phyloP scores from a whole-genome alignment of 2,329 filamentous ascomycete species.

The Pseudocercospora pini-densiflorae region DNA sequence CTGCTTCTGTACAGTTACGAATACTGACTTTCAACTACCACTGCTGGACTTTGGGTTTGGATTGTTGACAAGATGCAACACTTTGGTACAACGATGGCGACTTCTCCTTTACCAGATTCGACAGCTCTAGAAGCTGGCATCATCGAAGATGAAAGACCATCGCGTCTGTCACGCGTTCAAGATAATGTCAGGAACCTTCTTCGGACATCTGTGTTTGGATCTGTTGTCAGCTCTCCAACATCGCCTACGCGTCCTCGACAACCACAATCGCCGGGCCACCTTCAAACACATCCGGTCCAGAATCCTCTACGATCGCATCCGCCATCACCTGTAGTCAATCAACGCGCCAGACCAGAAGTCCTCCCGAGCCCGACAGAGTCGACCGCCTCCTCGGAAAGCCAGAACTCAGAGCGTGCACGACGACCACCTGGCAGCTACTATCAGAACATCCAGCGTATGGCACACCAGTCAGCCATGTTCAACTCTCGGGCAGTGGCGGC shows the following conservation, averaged over 20 bases:
- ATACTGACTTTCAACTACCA: background rate
- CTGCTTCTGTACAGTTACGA: background rate
- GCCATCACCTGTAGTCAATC: conserved; percentile 11
- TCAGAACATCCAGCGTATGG: conserved; percentile 28
- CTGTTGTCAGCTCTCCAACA: conserved; percentile 28
- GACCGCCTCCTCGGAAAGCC: conserved; percentile 6
- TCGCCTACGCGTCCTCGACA: conserved; percentile 21
- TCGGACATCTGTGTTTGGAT: conserved; percentile 35
- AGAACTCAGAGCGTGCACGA: conserved; percentile 18
- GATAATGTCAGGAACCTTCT: conserved; percentile 41
- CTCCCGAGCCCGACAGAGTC: conserved; percentile 29
- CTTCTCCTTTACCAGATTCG: conserved; percentile 38
- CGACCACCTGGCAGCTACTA: conserved; percentile 31
- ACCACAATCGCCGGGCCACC: conserved; percentile 6
- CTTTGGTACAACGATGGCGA: conserved; percentile 19
- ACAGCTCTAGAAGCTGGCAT: conserved; percentile 41
- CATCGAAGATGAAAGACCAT: conserved; percentile 35
- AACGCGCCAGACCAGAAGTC: conserved; percentile 20
- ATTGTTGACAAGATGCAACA: conserved; percentile 14
- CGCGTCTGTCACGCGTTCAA: conserved; percentile 35
- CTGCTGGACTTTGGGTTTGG: background rate
- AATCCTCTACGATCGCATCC: conserved; percentile 22
- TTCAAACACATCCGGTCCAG: conserved; percentile 10
- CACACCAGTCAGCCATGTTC: conserved; percentile 34
- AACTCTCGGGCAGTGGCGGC: conserved; percentile 35